A percentile compares a stretch with the other conserved stretches of the same genome.
phyloP scores from a whole-genome alignment of 1,139 yeast genomes.

The Candida tetrigidarum region DNA sequence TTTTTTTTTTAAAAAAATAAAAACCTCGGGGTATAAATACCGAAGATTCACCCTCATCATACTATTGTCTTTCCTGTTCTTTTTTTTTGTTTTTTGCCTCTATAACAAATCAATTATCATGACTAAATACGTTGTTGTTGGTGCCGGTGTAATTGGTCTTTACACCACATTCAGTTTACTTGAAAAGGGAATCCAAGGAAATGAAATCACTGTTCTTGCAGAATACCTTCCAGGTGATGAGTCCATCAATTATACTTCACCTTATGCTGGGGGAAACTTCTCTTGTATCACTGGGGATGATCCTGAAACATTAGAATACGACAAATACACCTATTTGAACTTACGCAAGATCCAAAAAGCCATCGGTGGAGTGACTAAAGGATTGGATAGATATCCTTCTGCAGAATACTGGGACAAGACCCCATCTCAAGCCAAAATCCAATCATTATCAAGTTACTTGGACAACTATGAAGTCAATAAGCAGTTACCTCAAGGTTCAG shows the following conservation, averaged over 20 bases:
- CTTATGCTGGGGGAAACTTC: conserved; percentile 81
- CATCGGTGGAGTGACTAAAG: conserved; percentile 57
- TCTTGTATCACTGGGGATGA: conserved; percentile 68
- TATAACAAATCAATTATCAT: conserved; percentile 19
- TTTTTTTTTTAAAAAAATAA: no score
- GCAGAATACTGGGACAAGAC: conserved; percentile 58
- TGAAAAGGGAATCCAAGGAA: conserved; percentile 46
- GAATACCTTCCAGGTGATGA: conserved; percentile 76
- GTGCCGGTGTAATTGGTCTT: conserved; percentile 75
- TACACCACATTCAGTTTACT: conserved; percentile 62
- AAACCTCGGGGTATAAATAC: no score
- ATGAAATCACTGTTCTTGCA: conserved; percentile 60
- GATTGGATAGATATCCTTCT: conserved; percentile 56
- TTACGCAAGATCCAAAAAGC: conserved; percentile 44
- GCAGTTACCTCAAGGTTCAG: conserved; percentile 49
- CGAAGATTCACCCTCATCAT: no score
- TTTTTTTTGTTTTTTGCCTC: background rate
- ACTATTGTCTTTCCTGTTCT: no score
- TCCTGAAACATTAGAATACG: conserved; percentile 52
- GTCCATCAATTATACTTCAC: conserved; percentile 71
- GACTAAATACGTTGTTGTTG: conserved; percentile 36
- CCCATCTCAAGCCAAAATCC: conserved; percentile 48
- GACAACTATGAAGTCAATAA: conserved; percentile 41
- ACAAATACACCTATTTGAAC: conserved; percentile 57
- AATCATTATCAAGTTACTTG: conserved; percentile 49